Percentiles rank a stretch among this genome's conserved stretches.
Conservation (phyloP, 176 grass and related monocot species). For the Musa beccarii region DNA sequence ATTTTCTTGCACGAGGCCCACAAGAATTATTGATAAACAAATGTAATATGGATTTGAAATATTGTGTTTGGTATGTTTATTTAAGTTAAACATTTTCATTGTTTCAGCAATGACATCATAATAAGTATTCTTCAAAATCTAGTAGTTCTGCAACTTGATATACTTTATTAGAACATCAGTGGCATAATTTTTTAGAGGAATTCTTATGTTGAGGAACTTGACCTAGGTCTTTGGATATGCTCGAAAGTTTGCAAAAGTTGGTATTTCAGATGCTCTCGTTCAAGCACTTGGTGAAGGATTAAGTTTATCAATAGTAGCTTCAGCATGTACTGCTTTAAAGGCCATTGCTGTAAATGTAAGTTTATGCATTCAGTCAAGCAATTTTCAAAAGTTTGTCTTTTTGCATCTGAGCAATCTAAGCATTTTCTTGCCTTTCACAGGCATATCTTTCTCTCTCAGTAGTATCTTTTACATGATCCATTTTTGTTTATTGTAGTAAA, state of each 20-base stretch:
- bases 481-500: too few species aligned
- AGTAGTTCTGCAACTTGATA: neutral
- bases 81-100: neutral
- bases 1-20: neutral
- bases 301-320: constrained; percentile 51
- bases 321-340: constrained; percentile 84
- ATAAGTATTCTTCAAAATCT: neutral
- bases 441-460: too few species aligned
- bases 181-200: neutral
- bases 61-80: neutral
- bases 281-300: constrained; percentile 46
- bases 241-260: constrained; percentile 77
- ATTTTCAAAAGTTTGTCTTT: neutral
- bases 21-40: neutral
- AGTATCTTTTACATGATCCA: too few species aligned
- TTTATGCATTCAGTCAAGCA: constrained; percentile 5
- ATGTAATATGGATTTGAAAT: neutral
- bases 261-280: constrained; percentile 72
- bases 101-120: neutral
- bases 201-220: neutral
- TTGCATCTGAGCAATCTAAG: neutral
- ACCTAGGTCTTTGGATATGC: constrained; percentile 91
- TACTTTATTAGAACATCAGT: neutral
- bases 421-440: too few species aligned
- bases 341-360: constrained; percentile 94